These are phyloP conservation scores for Urostyla sp. DNA, from an alignment of 73 alveolate species.

Conservation along the genomic window DNA sequence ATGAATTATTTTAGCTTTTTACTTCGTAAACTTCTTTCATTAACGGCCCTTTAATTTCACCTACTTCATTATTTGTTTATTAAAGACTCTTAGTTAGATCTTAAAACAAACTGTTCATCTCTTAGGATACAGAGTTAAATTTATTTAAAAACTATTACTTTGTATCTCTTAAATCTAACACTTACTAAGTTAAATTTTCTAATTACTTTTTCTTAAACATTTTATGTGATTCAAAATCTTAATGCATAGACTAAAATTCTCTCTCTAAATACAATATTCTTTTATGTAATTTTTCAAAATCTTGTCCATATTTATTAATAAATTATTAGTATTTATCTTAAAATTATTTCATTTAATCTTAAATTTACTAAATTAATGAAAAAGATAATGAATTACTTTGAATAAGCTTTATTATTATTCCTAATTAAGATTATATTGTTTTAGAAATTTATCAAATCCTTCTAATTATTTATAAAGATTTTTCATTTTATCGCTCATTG, in stretches of 20 bases:
- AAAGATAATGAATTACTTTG: background rate
- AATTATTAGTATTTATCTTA: background rate
- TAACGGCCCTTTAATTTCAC: constrained; percentile 28
- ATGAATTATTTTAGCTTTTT: constrained; percentile 30
- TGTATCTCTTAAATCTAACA: constrained; percentile 32
- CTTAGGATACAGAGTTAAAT: background rate
- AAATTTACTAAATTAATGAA: constrained; percentile 2
- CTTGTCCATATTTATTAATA: background rate
- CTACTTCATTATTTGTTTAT: background rate
- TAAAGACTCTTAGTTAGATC: background rate
- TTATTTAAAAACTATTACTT: background rate
- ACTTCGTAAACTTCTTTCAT: constrained; percentile 12
- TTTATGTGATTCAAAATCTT: constrained; percentile 44
- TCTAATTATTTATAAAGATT: background rate
- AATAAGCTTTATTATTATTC: background rate
- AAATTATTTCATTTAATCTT: background rate
- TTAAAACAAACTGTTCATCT: background rate
- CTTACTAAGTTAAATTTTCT: background rate
- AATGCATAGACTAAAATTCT: constrained; percentile 8
- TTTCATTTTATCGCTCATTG: background rate
- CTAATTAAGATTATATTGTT: background rate
- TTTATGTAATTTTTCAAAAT: constrained; percentile 21
- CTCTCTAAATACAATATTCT: constrained; percentile 28
- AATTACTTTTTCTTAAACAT: constrained; percentile 30
- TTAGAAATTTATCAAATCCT: background rate